Base-by-base conservation (phyloP, 495 filamentous ascomycete species). In the Xanthoparmelia taractica region DNA sequence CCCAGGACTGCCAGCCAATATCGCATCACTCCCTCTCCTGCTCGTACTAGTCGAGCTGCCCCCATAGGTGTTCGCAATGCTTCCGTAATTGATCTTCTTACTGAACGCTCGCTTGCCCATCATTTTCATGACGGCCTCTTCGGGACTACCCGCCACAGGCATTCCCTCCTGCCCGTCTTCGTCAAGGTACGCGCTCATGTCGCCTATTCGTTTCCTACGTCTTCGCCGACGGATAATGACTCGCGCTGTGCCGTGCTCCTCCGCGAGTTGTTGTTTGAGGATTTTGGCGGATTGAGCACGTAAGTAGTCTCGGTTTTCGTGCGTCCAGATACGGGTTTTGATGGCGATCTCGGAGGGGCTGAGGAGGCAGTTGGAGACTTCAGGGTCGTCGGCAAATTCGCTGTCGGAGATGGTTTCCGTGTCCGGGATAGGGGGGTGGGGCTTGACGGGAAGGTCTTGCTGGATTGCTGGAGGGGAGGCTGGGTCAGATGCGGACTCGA, bases 271-370 rank as follows among this genome's bases (percentile, higher is more conserved):
- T 60, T 84, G 78, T 38, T 86, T 82, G 41, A 91, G 82, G 6
- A 81, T 78, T 73, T 91, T 93, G 56, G 85, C 83, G 71, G 96
- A 90, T 72, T 92, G 83, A 29, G 84, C 80, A 8, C 92, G 87
- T 43, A 98, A 79, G 75, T 89, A 98, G 59, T 93, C 89, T 69
- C 90, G 88, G 74, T 97, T 97, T 67, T 90, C 84, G 64, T 92
- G 88, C n/a, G 91, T 82, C 94, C 94, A 98, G 59, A 97, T 89
- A 52, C 80, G 79, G 72, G 96, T 91, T 70, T 96, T 96, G 66
- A 92, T 79, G 7, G 80, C 79, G 3, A 84, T 78, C 73, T 97
- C 93, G 4, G 77, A 77, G 8, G 83, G 79, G 0, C 78, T 77
- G n/a, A 97, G 81, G 47, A 88, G 71, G 73, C 91, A 96, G 66